Base-by-base conservation (phyloP, 2,329 filamentous ascomycete species). In the Fonsecaea nubica region DNA sequence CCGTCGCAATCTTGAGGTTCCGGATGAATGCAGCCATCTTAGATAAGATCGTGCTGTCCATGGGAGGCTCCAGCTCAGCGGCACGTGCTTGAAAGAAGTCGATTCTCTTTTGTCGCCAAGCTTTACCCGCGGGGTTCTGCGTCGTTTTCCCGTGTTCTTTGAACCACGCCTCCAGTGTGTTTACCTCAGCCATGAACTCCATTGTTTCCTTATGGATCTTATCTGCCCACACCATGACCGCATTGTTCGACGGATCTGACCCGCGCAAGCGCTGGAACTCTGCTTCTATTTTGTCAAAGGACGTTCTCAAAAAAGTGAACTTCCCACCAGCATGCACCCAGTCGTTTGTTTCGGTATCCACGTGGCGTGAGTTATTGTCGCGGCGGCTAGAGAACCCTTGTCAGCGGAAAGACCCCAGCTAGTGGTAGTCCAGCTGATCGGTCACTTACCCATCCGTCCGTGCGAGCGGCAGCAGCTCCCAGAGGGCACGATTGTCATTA, bases 1-100 rank as follows among this genome's bases (percentile, higher is more conserved):
- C 45, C 42, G 65, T 55, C 32, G 77, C 79, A 48, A 78, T 76
- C 25, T 76, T 75, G 38, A 81, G 71, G 21, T 78, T 75, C 30
- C 76, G 74, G 18, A 76, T 74, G 68, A 78, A 82, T 1, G 78
- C 77, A 0, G 76, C 73, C 64, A 80, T 81, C 30, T 72, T 74
- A 65, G 77, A 74, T 66, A 81, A 71, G 38, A 77, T 73, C 13
- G 71, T 71, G 48, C 70, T 38, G 33, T 62, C 71, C 57, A 81
- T 78, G 9, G 80, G 77, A 2, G 79, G 77, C 8, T 69, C 71
- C 12, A 81, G 72, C 30, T 77, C 67, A 7, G 69, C 70, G 1
- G 80, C 80, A 63, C 77, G 76, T n/a, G 75, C 72, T 54, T 73
- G 69, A 68, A 79, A 81, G 38, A 55, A 68, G n/a, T 64, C 58